phyloP scores from a whole-genome alignment of 768 basidiomycete genomes.

The Lactifluus echinatus region DNA sequence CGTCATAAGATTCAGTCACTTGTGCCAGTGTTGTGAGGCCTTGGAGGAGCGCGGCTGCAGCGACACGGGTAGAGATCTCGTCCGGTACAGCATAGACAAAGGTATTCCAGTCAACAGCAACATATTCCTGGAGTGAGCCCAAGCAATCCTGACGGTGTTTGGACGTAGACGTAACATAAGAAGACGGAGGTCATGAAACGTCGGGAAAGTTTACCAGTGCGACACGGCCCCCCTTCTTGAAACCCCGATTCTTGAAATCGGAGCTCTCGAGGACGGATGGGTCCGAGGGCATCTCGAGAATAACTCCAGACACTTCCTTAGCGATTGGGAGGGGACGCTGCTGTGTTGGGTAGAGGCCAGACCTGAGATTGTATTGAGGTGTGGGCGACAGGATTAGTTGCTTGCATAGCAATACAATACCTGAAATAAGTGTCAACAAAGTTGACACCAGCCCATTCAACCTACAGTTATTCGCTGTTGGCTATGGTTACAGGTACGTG shows the following conservation, averaged over 20 bases:
- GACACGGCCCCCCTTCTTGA: constrained; percentile 62
- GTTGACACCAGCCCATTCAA: constrained; percentile 75
- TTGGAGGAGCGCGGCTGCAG: constrained; percentile 62
- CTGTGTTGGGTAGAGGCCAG: constrained; percentile 54
- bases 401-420: constrained; percentile 34
- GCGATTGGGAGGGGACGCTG: constrained; percentile 63
- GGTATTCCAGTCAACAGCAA: constrained; percentile 52
- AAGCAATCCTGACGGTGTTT: constrained; percentile 32
- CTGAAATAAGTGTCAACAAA: constrained; percentile 82
- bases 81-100: constrained; percentile 56
- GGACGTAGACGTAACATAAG: background rate
- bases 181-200: background rate
- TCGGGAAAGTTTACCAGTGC: constrained; percentile 43
- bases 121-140: constrained; percentile 63
- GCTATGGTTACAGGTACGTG: background rate
- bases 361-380: constrained; percentile 21
- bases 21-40: constrained; percentile 73
- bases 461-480: constrained; percentile 29
- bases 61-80: constrained; percentile 47
- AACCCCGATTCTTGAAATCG: constrained; percentile 55
- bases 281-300: constrained; percentile 69
- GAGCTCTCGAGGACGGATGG: constrained; percentile 46
- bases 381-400: too few relatives aligned
- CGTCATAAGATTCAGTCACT: constrained; percentile 76
- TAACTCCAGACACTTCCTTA: constrained; percentile 67